Base-by-base conservation (phyloP, 768 basidiomycete genomes). In the Auriscalpium vulgare region DNA sequence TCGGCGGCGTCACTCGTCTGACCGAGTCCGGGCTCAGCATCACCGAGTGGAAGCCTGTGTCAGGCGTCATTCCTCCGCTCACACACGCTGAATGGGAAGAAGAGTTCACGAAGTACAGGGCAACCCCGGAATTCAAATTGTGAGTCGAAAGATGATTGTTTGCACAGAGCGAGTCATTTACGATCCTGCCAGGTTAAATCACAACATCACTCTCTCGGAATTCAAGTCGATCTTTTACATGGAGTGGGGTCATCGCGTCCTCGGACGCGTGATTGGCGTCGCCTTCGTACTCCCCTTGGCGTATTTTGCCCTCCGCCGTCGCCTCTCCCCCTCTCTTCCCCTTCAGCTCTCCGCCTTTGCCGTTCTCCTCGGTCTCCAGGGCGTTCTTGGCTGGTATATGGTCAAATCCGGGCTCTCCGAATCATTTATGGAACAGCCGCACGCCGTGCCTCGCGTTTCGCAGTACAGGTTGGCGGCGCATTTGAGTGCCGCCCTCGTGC, bases 341-440 rank as follows among this genome's bases (percentile, higher is more conserved):
- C 63, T 70, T n/a, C 81, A 83, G 59, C 80, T 97, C 21, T 69
- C 80, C 13, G 85, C 81, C 2, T 78, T 98, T 60, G 88, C 86
- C 0, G 66, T 84, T 0, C 81, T 97, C 36, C 87, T 99, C 51
- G 97, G 94, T 34, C 85, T 83, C 17, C 94, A 99, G 70, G 97
- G 97, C 47, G 78, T 81, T 17, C 77, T 99, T 17, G 97, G 97
- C 29, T 99, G 97, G 97, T 97, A 98, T 75, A 99, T 99, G 97
- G 97, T 99, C 54, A 88, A 95, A 69, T 97, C 94, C 11, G 97
- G 97, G 1, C 76, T 99, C 10, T 88, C 94, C 63, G 82, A 90
- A 53, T 80, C 88, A 10, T 75, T 91, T 53, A 78, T 97, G 73
- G 79, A 85, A 7, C 85, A 80, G 8, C 88, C 89, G 4, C 87